These are phyloP conservation scores for Angomonas desouzai DNA, from an alignment of 208 protist genomes.

Conservation along the genomic window DNA sequence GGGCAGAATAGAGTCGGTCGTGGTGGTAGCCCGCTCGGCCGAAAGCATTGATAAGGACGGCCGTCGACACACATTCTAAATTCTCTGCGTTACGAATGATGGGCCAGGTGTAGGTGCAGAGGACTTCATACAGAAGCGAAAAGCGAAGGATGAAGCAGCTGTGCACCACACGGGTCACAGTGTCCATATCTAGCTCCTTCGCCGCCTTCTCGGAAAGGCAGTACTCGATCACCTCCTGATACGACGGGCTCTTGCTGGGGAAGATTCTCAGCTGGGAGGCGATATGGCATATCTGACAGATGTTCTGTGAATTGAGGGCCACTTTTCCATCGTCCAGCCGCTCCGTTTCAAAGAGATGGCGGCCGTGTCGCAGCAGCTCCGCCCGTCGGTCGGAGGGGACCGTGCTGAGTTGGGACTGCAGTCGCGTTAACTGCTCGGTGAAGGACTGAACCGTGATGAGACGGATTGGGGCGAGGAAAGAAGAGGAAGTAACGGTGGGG, in stretches of 20 bases:
- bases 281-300: constrained; percentile 58
- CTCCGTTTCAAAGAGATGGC: constrained; percentile 79
- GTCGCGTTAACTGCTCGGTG: constrained; percentile 51
- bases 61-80: constrained; percentile 65
- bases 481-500: not conserved
- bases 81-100: constrained; percentile 31
- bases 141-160: constrained; percentile 76
- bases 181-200: constrained; percentile 48
- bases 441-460: constrained; percentile 28
- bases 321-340: constrained; percentile 56
- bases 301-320: constrained; percentile 49
- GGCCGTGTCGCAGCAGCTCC: constrained; percentile 72
- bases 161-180: constrained; percentile 75
- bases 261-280: constrained; percentile 76
- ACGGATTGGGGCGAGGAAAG: not conserved
- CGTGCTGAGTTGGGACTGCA: constrained; percentile 70
- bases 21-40: constrained; percentile 82
- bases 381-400: constrained; percentile 34
- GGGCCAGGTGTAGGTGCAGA: constrained; percentile 75
- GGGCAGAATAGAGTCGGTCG: constrained; percentile 54
- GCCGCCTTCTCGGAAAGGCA: constrained; percentile 34
- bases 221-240: constrained; percentile 40
- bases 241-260: constrained; percentile 55
- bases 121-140: constrained; percentile 63
- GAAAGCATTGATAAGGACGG: constrained; percentile 88